A percentile compares a stretch with the other conserved stretches of the same genome.
Evolutionary conservation across 1,139 yeast species (phyloP).

Genomic region (Trichomonascaceae sp.): DNA sequence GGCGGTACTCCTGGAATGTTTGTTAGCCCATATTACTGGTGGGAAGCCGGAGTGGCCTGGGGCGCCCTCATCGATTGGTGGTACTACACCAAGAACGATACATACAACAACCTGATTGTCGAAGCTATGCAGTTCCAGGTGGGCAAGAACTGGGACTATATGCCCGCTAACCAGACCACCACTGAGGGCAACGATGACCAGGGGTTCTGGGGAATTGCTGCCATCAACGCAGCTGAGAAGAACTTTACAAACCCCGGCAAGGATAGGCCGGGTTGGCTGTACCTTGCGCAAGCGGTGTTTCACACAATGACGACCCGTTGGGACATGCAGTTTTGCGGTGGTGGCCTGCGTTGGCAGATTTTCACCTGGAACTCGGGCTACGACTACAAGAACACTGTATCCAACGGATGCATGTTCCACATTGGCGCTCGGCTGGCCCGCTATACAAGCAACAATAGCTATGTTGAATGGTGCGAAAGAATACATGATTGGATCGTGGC

Average conservation of each 20-base stretch:
- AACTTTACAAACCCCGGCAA: conserved; percentile 64
- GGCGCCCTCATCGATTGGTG: conserved; percentile 74
- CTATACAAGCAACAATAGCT: conserved; percentile 57
- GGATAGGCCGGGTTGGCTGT: conserved; percentile 52
- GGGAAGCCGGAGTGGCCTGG: conserved; percentile 98
- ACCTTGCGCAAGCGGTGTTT: conserved; percentile 66
- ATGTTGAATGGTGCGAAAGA: conserved; percentile 66
- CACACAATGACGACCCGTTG: conserved; percentile 84
- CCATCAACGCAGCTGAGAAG: conserved; percentile 80
- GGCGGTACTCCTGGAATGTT: conserved; percentile 85
- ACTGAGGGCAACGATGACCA: conserved; percentile 98
- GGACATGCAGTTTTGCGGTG: conserved; percentile 63
- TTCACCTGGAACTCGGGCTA: conserved; percentile 92
- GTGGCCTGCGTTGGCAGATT: conserved; percentile 95
- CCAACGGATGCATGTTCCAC: conserved; percentile 84
- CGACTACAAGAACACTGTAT: conserved; percentile 79
- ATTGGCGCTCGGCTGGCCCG: conserved; percentile 79
- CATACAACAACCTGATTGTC: conserved; percentile 46
- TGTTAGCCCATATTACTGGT: conserved; percentile 84
- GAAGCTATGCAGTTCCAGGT: conserved; percentile 60
- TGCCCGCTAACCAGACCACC: conserved; percentile 84
- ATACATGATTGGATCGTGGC: conserved; percentile 75
- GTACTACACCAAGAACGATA: conserved; percentile 56
- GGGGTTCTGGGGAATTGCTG: conserved; percentile 93
- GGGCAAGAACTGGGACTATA: conserved; percentile 63